A percentile compares a stretch with the other conserved stretches of the same genome.
These are phyloP conservation scores for Grifola frondosa DNA, from an alignment of 1,284 basidiomycete genomes.

Conservation along the genomic window DNA sequence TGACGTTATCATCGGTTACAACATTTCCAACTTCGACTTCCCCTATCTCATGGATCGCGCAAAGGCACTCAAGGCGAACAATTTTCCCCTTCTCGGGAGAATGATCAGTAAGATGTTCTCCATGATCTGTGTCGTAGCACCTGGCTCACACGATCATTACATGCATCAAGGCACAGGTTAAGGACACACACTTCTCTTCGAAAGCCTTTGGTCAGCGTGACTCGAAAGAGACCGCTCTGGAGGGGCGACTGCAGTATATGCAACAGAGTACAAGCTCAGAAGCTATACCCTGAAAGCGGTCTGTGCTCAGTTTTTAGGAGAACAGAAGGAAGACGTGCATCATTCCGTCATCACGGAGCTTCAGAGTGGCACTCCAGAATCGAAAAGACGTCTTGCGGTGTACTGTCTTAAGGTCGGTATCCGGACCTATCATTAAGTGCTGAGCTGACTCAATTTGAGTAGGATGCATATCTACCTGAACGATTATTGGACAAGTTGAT, in stretches of 20 bases:
- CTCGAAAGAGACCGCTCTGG: constrained; percentile 86
- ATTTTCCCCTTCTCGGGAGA: constrained; percentile 78
- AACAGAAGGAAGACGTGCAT: constrained; percentile 98
- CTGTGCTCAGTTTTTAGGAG: constrained; percentile 91
- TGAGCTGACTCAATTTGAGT: background rate
- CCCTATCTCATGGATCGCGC: constrained; percentile 91
- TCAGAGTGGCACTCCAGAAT: constrained; percentile 91
- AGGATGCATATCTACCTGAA: constrained; percentile 96
- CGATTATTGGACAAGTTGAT: constrained; percentile 91
- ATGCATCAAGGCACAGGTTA: constrained; percentile 77
- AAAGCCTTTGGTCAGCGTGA: constrained; percentile 94
- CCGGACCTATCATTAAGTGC: background rate
- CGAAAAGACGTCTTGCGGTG: constrained; percentile 85
- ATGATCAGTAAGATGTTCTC: constrained; percentile 56
- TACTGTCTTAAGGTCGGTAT: constrained; percentile 86
- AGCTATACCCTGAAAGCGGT: constrained; percentile 95
- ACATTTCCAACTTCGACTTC: constrained; percentile 90
- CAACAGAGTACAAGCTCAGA: constrained; percentile 90
- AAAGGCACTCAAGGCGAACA: constrained; percentile 67
- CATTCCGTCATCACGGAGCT: constrained; percentile 94
- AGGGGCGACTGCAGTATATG: constrained; percentile 93
- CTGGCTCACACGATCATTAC: constrained; percentile 4
- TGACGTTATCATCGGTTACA: constrained; percentile 92
- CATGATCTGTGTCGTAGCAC: background rate
- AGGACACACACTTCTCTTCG: constrained; percentile 92